These are phyloP conservation scores for Sanguinoderma infundibulare DNA, from an alignment of 1,284 basidiomycete genomes.

Conservation along the genomic window DNA sequence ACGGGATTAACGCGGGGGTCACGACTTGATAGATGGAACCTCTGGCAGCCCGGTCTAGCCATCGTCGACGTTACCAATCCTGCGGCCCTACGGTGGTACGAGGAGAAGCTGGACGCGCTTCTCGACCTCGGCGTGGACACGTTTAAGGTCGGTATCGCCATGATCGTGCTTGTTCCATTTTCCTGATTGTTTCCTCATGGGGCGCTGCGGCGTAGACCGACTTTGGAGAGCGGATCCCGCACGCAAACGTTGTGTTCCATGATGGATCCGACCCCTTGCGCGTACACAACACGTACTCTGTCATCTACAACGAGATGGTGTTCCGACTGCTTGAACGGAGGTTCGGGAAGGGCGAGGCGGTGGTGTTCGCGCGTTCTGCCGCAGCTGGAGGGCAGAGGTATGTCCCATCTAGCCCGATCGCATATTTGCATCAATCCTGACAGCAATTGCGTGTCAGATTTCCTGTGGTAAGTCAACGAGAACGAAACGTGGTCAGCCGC, in stretches of 20 bases:
- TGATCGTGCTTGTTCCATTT: not conserved
- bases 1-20: not conserved
- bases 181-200: not conserved
- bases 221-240: conserved; percentile 73
- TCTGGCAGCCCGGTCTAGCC: conserved; percentile 76
- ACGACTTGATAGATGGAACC: conserved; percentile 55
- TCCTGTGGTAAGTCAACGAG: conserved; percentile 11
- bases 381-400: conserved; percentile 68
- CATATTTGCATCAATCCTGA: not conserved
- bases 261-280: conserved; percentile 73
- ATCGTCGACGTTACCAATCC: conserved; percentile 78
- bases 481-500: not conserved
- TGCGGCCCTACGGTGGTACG: conserved; percentile 69
- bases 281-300: conserved; percentile 70
- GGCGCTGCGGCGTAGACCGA: conserved; percentile 53
- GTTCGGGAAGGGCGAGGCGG: conserved; percentile 68
- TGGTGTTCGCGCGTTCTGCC: conserved; percentile 71
- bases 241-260: conserved; percentile 62
- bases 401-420: not conserved
- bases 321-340: conserved; percentile 62
- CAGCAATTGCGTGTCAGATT: conserved; percentile 31
- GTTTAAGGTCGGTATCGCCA: conserved; percentile 57
- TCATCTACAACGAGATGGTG: conserved; percentile 73
- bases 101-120: conserved; percentile 57
- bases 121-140: conserved; percentile 74